Conservation (phyloP, 768 basidiomycete species). For the Mrakia blollopis region DNA sequence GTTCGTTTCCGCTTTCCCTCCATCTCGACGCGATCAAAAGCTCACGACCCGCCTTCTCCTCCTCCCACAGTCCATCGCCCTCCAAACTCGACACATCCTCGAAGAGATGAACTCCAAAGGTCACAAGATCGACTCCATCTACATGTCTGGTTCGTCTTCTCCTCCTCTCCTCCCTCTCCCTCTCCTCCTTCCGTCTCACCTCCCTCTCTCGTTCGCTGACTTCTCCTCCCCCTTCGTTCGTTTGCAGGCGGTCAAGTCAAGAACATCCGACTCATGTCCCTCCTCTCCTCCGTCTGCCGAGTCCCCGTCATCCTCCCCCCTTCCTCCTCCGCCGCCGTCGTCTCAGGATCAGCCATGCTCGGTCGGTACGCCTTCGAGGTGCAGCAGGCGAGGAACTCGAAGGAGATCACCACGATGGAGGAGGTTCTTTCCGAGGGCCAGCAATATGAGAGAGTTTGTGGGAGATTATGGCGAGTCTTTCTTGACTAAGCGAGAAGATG, state of each 20-base stretch:
- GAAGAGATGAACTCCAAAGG: conserved; percentile 83
- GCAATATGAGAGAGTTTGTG: conserved; percentile 67
- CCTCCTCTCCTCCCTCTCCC: not conserved
- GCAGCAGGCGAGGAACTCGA: conserved; percentile 42
- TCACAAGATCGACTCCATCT: conserved; percentile 74
- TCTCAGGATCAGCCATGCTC: conserved; percentile 89
- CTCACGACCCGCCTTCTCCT: too few species aligned
- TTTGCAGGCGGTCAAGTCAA: conserved; percentile 75
- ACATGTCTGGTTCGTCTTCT: conserved; percentile 58
- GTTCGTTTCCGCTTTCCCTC: too few species aligned
- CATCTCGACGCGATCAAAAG: too few species aligned
- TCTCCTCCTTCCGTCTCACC: too few species aligned
- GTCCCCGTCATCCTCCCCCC: conserved; percentile 78
- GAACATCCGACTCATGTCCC: conserved; percentile 79
- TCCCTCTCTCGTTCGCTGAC: not conserved
- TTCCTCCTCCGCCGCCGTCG: conserved; percentile 73
- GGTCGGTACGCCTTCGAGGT: conserved; percentile 75
- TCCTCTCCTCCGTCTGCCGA: conserved; percentile 77
- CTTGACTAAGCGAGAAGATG: too few species aligned
- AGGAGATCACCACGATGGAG: conserved; percentile 45
- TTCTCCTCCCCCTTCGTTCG: not conserved
- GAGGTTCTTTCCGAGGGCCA: conserved; percentile 45
- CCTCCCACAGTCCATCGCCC: conserved; percentile 60
- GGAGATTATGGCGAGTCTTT: conserved; percentile 78
- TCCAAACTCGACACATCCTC: conserved; percentile 91